Evolutionary conservation across 108 stramenopile genomes (phyloP).

Genomic region (Heterococcus sp.): DNA sequence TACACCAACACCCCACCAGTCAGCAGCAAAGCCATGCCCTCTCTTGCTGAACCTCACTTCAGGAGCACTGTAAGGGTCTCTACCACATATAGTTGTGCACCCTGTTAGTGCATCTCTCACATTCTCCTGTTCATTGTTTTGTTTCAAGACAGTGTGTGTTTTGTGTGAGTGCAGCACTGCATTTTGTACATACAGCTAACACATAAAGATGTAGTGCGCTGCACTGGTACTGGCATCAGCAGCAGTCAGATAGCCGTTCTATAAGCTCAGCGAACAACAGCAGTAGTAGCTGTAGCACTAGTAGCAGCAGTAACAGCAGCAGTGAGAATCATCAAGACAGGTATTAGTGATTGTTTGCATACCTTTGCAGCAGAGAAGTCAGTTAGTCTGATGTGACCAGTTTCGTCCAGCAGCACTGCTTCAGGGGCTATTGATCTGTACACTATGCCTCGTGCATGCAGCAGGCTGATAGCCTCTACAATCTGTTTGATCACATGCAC

Average conservation of each 20-base stretch:
- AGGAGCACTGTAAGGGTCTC: not conserved
- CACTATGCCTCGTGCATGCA: not conserved
- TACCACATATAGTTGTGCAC: not conserved
- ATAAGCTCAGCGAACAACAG: not conserved
- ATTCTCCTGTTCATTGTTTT: not conserved
- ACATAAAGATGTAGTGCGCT: not conserved
- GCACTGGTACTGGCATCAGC: not conserved
- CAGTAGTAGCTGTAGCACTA: not conserved
- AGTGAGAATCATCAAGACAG: not conserved
- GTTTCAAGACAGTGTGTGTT: not conserved
- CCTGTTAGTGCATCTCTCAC: not conserved
- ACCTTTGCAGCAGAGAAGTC: not conserved
- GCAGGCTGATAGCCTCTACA: not conserved
- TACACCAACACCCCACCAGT: not conserved
- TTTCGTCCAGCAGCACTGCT: not conserved
- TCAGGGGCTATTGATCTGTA: not conserved
- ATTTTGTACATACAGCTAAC: no score
- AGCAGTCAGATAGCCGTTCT: not conserved
- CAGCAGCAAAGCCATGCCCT: not conserved
- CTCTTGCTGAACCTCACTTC: not conserved
- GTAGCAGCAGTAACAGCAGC: not conserved
- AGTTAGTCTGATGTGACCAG: not conserved
- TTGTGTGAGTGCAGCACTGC: no score
- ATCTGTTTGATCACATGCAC: not conserved
- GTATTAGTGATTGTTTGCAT: not conserved